These are phyloP conservation scores for Triangularia verruculosa DNA, from an alignment of 2,329 filamentous ascomycete genomes.

Conservation along the genomic window DNA sequence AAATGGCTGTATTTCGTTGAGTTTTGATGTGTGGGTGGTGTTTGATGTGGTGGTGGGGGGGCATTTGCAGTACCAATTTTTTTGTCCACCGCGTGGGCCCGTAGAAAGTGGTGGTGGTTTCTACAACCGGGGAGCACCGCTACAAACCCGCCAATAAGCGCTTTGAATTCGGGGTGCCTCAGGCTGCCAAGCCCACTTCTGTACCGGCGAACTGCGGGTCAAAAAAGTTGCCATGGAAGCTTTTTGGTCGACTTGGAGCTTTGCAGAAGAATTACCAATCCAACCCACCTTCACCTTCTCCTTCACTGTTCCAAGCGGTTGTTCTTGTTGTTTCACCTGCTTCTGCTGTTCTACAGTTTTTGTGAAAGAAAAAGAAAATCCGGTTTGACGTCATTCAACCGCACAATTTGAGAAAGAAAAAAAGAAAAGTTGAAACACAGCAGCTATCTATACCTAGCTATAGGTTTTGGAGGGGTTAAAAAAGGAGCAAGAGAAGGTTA, in stretches of 20 bases:
- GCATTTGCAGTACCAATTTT: no score
- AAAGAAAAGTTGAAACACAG: no score
- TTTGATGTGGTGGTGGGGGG: no score
- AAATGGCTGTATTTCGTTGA: no score
- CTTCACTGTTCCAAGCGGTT: not conserved
- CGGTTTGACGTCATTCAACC: no score
- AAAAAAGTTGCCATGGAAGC: slow-evolving; percentile 13
- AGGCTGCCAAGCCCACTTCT: slow-evolving; percentile 15
- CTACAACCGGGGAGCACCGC: slow-evolving; percentile 6
- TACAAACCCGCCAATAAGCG: slow-evolving; percentile 5
- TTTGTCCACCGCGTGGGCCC: no score
- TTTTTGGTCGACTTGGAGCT: not conserved
- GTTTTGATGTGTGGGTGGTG: no score
- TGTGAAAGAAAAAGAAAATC: not conserved
- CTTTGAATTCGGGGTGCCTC: slow-evolving; percentile 8
- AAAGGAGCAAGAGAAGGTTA: no score
- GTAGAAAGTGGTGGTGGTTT: slow-evolving; percentile 21
- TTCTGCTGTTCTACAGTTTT: not conserved
- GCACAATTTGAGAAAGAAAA: no score
- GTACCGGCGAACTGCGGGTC: not conserved
- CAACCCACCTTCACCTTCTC: not conserved
- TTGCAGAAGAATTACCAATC: not conserved
- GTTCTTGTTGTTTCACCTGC: not conserved
- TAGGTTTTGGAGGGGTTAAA: not conserved
- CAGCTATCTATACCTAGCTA: no score